These are phyloP conservation scores for Euphorbia peplus DNA, from an alignment of 345 rosid genomes.

Conservation along the genomic window DNA sequence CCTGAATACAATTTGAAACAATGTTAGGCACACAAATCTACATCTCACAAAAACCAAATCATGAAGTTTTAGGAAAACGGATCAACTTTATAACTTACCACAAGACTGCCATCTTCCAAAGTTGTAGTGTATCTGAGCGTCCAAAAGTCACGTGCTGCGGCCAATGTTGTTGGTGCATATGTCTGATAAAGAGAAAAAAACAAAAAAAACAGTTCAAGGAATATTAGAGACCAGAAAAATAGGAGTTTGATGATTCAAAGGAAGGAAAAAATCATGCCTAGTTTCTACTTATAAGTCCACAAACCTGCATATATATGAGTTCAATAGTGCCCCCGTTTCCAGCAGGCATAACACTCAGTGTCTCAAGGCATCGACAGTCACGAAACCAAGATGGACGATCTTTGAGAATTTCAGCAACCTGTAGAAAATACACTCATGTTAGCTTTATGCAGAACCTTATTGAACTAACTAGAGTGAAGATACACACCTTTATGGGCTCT, in stretches of 20 bases:
- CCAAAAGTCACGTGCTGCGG: constrained; percentile 97
- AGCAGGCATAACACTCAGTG: constrained; percentile 68
- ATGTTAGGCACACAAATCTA: neutral
- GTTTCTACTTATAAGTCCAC: neutral
- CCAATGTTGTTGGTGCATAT: constrained; percentile 87
- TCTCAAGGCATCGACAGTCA: constrained; percentile 80
- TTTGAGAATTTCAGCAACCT: constrained; percentile 95
- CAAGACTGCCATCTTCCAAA: constrained; percentile 92
- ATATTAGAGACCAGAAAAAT: neutral
- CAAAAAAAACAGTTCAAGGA: neutral
- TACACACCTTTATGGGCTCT: constrained; percentile 85
- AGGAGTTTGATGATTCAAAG: neutral
- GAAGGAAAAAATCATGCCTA: neutral
- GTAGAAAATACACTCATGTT: constrained; percentile 10
- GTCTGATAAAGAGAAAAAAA: constrained; percentile 40
- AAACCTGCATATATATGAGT: constrained; percentile 88
- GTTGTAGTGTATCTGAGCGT: constrained; percentile 80
- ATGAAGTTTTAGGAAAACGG: neutral
- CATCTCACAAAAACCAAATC: neutral
- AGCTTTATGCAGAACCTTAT: neutral
- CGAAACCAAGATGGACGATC: constrained; percentile 96
- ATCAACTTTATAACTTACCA: constrained; percentile 37
- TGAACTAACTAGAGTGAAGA: neutral
- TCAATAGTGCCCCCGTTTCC: constrained; percentile 87
- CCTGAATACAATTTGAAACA: constrained; percentile 37